Evolutionary conservation across 805 yeast species (phyloP), one percentile per base, ranked within the genome.

Genomic region (Cyberlindnera subsufficiens): DNA sequence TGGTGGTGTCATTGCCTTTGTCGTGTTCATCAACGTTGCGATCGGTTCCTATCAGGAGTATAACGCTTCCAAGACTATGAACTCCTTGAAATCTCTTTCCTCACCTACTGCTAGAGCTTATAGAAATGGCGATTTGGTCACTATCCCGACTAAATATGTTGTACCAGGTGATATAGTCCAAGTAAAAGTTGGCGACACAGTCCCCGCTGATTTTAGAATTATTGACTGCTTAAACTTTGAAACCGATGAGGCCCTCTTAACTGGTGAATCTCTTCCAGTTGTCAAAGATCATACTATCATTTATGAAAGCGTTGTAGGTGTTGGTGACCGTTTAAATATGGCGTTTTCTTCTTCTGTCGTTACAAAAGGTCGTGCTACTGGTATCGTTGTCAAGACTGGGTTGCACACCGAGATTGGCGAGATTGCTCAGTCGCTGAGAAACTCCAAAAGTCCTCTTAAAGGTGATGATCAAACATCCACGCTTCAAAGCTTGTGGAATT

Each of bases 1-100:
- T 10, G 93, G 89, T 38, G 93, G 91, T 42, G 91, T 85, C 30
- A 81, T 84, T 57, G 79, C 77, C 1, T 81, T 75, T 37, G 90
- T 85, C 19, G 77, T 85, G 27, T 58, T 60, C 30, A 68, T 84
- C 43, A 84, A 84, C 56, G 77, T 84, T 31, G 62, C 64, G 25
- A 81, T 84, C 44, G 93, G 93, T 4, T 74, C 80, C 43, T 61
- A 74, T 49, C 93, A 84, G 60, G 91, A 84, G 58, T 71, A 68
- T 55, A 78, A 76, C 49, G 91, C 93, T 1, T 89, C 84, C 50
- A 75, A 81, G 56, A 85, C 91, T 1, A 85, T 84, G 87, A 85
- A 81, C 32, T 80, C 89, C 0, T 71, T 84, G 35, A 72, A 77
- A 47, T 72, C 80, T 0, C 69, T 85, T 40, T 72, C 84, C 40